Base-by-base conservation (phyloP, 768 basidiomycete genomes). In the Trametes cingulata region DNA sequence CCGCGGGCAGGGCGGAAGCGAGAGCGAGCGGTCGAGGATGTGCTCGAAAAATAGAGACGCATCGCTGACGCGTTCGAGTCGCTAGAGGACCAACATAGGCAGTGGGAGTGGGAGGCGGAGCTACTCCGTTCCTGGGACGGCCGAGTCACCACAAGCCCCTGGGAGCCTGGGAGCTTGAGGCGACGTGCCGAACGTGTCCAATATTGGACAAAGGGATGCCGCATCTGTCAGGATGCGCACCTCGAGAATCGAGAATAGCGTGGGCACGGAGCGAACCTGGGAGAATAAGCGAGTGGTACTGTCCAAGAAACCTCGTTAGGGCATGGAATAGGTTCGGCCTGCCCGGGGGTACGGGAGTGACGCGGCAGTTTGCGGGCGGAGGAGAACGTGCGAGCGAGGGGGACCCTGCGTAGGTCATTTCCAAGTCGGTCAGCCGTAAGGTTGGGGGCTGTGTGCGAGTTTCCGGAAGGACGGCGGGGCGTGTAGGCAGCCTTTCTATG, bases 161-260 rank as follows among this genome's bases (percentile, higher is more conserved):
- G 60, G 54, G 43, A 61, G 49, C 43, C 55, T 47, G 55, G 55
- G 49, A 47, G 54, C 49, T 49, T 42, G 33, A 33, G 7, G 24
- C 27, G 41, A 52, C 27, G 54, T 56, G 60, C 60, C 60, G 60
- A 56, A 9, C 20, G 49, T n/a, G 42, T 27, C 50, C 42, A 56
- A 56, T 29, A 20, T 17, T 52, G 50, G 60, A 25, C 36, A 25
- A 24, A 41, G 29, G 46, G 40, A n/a, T 52, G 60, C 54, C 52
- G 60, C 42, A 20, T 24, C 29, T n/a, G 29, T n/a, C n/a, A 45
- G 29, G 24, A 36, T 20, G 53, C 41, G 22, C 17, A 25, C 39
- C 36, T 53, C 60, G 60, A 40, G 42, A n/a, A 39, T 61, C 60
- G 60, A 55, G 60, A 61, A 55, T 55, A 55, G 53, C 41, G 53